Evolutionary conservation across 2,329 filamentous ascomycete species (phyloP), one percentile per base, ranked within the genome.

Genomic region (Claviceps purpurea): DNA sequence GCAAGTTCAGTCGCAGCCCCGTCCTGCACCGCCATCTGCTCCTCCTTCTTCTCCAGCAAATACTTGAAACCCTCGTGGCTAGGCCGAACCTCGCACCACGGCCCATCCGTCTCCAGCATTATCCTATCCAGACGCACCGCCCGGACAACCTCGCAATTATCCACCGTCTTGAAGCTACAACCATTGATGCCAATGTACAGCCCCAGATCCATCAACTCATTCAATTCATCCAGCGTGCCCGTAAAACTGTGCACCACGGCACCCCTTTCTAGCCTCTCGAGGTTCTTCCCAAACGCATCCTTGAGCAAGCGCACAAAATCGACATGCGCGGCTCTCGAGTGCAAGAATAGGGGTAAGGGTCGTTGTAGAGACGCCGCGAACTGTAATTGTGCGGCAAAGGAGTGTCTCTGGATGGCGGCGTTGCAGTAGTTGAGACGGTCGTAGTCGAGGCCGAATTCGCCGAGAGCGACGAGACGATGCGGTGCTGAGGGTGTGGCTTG

Each of bases 191-290:
- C 91, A 55, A 98, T 83, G 68, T 95, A 85, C 51, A 96, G 78
- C 0, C 90, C 91, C 46, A 94, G 67, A 2, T 81, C 81, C 60
- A 94, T 82, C 52, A 97, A 71, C 57, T 87, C 80, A 52, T 77
- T 71, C 85, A 95, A 91, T 69, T 95, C 93, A 52, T 85, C 87
- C 14, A 81, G 68, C 0, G 88, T 89, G 3, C 93, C 93, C 0
- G 93, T 98, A 62, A 98, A 98, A 63, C 85, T 91, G 70, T 98
- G 93, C 51, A 98, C 93, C 16, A 97, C 81, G 14, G 87, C 93
- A 18, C 84, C 79, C 60, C 78, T 85, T 22, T 85, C 82, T 14
- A 96, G 71, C 52, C 74, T 73, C 56, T 84, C 78, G 3, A 91
- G 73, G 49, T 72, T 70, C 3, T 76, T 61, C 11, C 78, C 78